phyloP scores from a whole-genome alignment of 257 asterid species.

The Solanum habrochaites region DNA sequence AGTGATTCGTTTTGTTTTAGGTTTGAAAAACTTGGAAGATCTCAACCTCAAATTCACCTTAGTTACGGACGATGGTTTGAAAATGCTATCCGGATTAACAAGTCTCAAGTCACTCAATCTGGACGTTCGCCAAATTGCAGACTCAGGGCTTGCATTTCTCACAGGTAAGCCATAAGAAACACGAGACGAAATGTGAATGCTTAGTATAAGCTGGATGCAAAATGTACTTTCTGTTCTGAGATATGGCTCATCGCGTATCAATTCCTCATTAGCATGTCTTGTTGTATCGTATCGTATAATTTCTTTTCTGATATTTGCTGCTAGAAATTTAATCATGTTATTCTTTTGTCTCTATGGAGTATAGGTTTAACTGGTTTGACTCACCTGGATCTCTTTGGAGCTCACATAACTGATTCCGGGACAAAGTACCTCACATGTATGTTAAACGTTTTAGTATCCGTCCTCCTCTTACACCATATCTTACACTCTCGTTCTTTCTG shows the following conservation, averaged over 20 bases:
- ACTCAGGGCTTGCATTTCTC: constrained; percentile 13
- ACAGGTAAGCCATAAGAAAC: not conserved
- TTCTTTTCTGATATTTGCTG: not conserved
- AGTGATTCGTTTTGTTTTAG: constrained; percentile 4
- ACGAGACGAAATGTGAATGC: not conserved
- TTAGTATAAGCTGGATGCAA: not conserved
- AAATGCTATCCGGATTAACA: constrained; percentile 9
- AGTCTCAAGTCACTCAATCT: constrained; percentile 20
- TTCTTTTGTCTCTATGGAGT: not conserved
- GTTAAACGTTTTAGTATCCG: not conserved
- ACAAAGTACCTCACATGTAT: not conserved
- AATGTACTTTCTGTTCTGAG: not conserved
- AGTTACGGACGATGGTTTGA: constrained; percentile 20
- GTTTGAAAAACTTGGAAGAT: constrained; percentile 16
- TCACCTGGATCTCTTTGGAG: constrained; percentile 2
- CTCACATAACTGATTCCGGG: constrained; percentile 2
- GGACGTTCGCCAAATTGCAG: constrained; percentile 24
- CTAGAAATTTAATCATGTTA: not conserved
- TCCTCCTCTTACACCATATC: not conserved
- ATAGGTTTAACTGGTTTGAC: not conserved
- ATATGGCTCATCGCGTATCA: not conserved
- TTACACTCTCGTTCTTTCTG: not conserved
- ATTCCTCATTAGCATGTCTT: not conserved
- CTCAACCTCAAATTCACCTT: constrained; percentile 17
- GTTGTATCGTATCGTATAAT: not conserved